A percentile compares a stretch with the other conserved stretches of the same genome.
phyloP scores from a whole-genome alignment of 164 flowering plant genomes.

The Berberis vulgaris region DNA sequence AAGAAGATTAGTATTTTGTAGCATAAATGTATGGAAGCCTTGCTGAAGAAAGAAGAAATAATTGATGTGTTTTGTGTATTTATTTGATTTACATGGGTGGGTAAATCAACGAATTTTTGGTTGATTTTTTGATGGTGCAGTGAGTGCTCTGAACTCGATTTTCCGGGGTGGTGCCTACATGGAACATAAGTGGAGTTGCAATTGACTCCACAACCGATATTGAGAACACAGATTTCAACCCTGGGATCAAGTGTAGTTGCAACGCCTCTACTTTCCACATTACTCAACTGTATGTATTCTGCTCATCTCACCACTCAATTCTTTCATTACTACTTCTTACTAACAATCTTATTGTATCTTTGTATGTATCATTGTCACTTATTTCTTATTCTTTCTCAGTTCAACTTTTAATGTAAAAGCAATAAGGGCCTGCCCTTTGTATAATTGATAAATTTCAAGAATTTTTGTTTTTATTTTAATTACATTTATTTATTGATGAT shows the following conservation, averaged over 20 bases:
- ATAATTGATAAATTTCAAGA: no score
- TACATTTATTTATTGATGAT: no score
- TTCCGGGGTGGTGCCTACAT: slow-evolving; percentile 1
- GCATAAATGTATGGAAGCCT: no score
- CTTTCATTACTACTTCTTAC: neutral
- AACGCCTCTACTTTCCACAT: slow-evolving; percentile 12
- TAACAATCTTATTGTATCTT: neutral
- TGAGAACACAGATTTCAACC: slow-evolving; percentile 5
- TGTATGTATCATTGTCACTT: no score
- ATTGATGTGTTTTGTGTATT: no score
- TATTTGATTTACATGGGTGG: neutral
- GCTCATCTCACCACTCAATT: neutral
- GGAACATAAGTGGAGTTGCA: slow-evolving; percentile 21
- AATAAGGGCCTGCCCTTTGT: no score
- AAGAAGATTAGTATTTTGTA: no score
- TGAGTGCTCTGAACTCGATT: slow-evolving; percentile 5
- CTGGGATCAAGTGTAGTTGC: slow-evolving; percentile 12
- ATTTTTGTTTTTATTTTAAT: no score
- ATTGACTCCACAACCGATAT: neutral
- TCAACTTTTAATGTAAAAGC: no score
- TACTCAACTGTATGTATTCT: slow-evolving; percentile 10
- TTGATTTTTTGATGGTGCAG: neutral
- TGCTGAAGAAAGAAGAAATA: no score
- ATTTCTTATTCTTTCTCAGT: no score
- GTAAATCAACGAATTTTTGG: no score